These are phyloP conservation scores for Prunella vulgaris DNA, from an alignment of 257 asterid genomes.

Conservation along the genomic window DNA sequence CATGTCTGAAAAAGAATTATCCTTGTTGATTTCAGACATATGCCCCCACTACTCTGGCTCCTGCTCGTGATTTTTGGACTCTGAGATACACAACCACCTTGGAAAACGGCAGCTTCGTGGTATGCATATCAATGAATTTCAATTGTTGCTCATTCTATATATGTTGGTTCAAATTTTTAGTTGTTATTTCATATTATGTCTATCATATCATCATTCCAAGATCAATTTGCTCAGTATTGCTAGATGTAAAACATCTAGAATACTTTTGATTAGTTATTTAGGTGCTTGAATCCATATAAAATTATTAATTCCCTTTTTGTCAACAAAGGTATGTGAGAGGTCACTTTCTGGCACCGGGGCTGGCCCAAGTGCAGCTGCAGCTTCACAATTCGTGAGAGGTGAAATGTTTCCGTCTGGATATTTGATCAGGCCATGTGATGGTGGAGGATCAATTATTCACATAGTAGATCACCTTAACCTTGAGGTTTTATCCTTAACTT, in stretches of 20 bases:
- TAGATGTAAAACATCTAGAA: not conserved
- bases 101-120: constrained; percentile 94
- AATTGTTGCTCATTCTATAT: not conserved
- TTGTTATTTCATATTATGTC: too few species aligned
- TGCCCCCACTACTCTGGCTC: constrained; percentile 94
- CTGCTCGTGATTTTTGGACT: constrained; percentile 98
- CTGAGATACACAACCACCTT: constrained; percentile 89
- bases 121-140: constrained; percentile 35
- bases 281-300: too few species aligned
- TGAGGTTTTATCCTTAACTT: constrained; percentile 42
- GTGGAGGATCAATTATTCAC: constrained; percentile 97
- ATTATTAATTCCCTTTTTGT: constrained; percentile 19
- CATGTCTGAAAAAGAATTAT: not conserved
- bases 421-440: constrained; percentile 86
- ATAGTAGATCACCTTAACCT: constrained; percentile 89
- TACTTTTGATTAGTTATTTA: not conserved
- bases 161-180: too few species aligned
- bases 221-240: too few species aligned
- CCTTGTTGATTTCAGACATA: constrained; percentile 41
- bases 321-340: constrained; percentile 75
- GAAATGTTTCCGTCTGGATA: constrained; percentile 93
- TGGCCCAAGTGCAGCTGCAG: constrained; percentile 65
- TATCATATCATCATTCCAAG: not conserved
- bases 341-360: constrained; percentile 94
- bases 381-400: constrained; percentile 84